Evolutionary conservation across 331 rosid species (phyloP), one percentile per base, ranked within the genome.

Genomic region (Acacia pycnantha): DNA sequence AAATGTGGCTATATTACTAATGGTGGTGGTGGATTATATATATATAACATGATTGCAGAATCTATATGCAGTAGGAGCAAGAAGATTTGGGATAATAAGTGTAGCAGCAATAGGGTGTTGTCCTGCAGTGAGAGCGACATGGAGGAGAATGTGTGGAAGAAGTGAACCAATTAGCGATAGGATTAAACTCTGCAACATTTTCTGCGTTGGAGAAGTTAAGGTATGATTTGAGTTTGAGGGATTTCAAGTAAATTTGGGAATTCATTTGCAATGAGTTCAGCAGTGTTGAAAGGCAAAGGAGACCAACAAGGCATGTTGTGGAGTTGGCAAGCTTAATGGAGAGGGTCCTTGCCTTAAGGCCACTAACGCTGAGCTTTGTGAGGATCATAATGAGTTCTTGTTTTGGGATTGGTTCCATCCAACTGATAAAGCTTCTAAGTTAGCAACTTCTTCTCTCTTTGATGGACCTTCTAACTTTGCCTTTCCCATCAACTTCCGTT

Each of bases 381-480:
- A 0, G n/a, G 58, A 87, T 14, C 86, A 84, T 11, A 11, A 12
- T 0, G 84, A 82, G 21, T 35, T 40, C 64, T 77, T 89, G 77
- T 89, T 87, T 66, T 87, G 93, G 91, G 93, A 87, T 77, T 18
- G 51, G 84, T 82, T 68, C 71, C 89, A 87, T 84, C 88, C 89
- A 0, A 87, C 88, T 0, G 82, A 90, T 58, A 64, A 1, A 21
- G 93, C 77, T 79, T 77, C 89, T 0, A 4, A 24, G 10, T 40
- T 87, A 21, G 89, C 84, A 35, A 88, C 93, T 4, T 37, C 61
- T 0, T 77, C 79, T 2, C n/a, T 65, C 3, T 65, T 27, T 82
- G 80, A 12, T 53, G 76, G 81, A 29, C 29, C 84, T 72, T 10
- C 12, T 31, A 4, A 65, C 24, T 70, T 79, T 73, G 83, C 80